phyloP scores from a whole-genome alignment of 1,139 yeast genomes.

The Taiozyma sp. region DNA sequence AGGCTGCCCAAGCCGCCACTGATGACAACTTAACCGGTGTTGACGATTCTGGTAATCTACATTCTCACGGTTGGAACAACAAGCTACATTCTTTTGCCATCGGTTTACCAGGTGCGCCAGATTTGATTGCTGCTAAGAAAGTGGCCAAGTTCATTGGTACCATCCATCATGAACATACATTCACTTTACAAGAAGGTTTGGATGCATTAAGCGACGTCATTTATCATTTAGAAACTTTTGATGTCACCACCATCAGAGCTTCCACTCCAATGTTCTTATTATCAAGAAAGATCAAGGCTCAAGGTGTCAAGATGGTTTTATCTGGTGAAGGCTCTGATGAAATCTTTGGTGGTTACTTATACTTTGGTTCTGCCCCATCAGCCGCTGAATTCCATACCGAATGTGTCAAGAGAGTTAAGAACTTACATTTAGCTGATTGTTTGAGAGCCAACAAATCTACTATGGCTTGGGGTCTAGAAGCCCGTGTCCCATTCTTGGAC shows the following conservation, averaged over 20 bases:
- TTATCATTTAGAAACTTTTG: constrained; percentile 93
- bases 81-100: constrained; percentile 93
- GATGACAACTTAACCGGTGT: constrained; percentile 80
- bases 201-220: constrained; percentile 95
- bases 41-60: constrained; percentile 81
- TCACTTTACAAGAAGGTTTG: constrained; percentile 92
- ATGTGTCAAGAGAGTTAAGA: constrained; percentile 92
- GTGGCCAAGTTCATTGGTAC: constrained; percentile 96
- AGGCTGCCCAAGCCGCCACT: constrained; percentile 48
- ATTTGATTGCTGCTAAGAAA: constrained; percentile 90
- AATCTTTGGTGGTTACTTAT: constrained; percentile 96
- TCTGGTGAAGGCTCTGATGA: constrained; percentile 99
- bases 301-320: constrained; percentile 98
- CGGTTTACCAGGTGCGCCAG: constrained; percentile 98
- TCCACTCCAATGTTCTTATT: constrained; percentile 98
- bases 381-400: constrained; percentile 91
- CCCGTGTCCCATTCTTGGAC: constrained; percentile 98
- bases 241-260: constrained; percentile 98
- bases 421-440: constrained; percentile 96
- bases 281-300: constrained; percentile 96
- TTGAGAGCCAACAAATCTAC: constrained; percentile 98
- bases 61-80: constrained; percentile 74
- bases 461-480: constrained; percentile 99
- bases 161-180: constrained; percentile 95
- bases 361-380: constrained; percentile 95